phyloP scores from a whole-genome alignment of 306 rosid genomes.

The Fragaria ananassa region DNA sequence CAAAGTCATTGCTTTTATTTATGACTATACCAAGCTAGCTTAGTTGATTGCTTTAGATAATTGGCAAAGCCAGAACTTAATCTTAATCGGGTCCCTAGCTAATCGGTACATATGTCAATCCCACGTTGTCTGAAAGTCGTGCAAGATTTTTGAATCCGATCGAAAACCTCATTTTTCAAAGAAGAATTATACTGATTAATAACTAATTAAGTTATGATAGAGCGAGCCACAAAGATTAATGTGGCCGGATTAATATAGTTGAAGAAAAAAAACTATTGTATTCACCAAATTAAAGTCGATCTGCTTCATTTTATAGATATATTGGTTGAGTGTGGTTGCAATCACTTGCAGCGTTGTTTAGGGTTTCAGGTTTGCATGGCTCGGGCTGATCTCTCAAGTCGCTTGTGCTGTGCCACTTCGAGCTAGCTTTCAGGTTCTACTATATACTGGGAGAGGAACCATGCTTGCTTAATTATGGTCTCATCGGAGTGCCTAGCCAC shows the following conservation, averaged over 20 bases:
- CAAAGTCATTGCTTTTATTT: conserved; percentile 5
- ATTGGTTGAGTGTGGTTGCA: neutral
- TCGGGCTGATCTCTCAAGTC: neutral
- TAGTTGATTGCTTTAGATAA: neutral
- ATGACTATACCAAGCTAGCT: neutral
- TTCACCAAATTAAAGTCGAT: neutral
- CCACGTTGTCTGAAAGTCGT: neutral
- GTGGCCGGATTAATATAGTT: neutral
- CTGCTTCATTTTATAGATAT: neutral
- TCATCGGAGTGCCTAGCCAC: neutral
- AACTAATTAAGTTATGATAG: neutral
- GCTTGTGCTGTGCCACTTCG: neutral
- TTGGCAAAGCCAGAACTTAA: too few relatives aligned
- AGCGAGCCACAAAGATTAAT: neutral
- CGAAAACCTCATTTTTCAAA: neutral
- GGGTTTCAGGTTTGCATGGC: neutral
- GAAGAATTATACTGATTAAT: neutral
- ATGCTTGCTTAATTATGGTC: neutral
- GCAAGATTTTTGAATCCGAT: neutral
- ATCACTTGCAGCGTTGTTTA: neutral
- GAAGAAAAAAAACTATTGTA: neutral
- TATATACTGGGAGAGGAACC: neutral
- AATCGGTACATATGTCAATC: neutral
- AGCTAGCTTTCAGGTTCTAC: neutral
- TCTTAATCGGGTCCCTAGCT: too few relatives aligned